Evolutionary conservation across 2,329 filamentous ascomycete genomes (phyloP).

Genomic region (Hirsutella thompsonii): DNA sequence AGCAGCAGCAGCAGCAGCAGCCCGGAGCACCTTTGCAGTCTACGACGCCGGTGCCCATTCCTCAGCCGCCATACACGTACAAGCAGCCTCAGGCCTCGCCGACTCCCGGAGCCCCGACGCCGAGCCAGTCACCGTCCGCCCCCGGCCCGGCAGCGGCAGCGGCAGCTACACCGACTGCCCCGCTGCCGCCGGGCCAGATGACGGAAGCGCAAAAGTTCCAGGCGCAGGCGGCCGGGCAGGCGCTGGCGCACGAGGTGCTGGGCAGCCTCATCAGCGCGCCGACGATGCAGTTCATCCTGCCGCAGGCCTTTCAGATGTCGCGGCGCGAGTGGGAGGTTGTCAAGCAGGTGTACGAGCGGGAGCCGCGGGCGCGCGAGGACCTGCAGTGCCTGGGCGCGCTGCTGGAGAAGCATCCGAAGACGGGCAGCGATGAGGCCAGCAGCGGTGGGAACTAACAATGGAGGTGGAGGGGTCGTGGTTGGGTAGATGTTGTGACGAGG

Average conservation of each 20-base stretch:
- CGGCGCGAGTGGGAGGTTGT: conserved; percentile 65
- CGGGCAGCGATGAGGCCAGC: not conserved
- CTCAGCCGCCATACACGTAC: conserved; percentile 16
- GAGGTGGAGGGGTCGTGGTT: not conserved
- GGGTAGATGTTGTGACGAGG: too few relatives aligned
- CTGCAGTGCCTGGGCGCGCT: conserved; percentile 41
- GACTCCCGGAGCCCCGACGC: conserved; percentile 4
- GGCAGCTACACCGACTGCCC: not conserved
- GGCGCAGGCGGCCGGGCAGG: conserved; percentile 38
- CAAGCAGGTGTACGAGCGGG: conserved; percentile 50
- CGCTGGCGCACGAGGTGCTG: conserved; percentile 48
- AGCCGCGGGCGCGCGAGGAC: conserved; percentile 53
- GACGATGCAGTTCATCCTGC: conserved; percentile 56
- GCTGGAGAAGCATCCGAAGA: conserved; percentile 34
- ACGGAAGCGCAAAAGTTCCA: conserved; percentile 23
- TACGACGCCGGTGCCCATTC: conserved; percentile 22
- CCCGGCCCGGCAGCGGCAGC: not conserved
- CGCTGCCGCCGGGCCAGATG: conserved; percentile 8
- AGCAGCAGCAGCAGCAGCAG: conserved; percentile 10
- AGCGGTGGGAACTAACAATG: not conserved
- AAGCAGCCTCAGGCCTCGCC: conserved; percentile 4
- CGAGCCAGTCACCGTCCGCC: conserved; percentile 1
- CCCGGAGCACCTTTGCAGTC: conserved; percentile 19
- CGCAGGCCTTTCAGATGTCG: conserved; percentile 55
- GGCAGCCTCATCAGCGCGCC: conserved; percentile 49